Evolutionary conservation across 23 red algal genomes (phyloP).

Genomic region (Rhodosorus marinus): DNA sequence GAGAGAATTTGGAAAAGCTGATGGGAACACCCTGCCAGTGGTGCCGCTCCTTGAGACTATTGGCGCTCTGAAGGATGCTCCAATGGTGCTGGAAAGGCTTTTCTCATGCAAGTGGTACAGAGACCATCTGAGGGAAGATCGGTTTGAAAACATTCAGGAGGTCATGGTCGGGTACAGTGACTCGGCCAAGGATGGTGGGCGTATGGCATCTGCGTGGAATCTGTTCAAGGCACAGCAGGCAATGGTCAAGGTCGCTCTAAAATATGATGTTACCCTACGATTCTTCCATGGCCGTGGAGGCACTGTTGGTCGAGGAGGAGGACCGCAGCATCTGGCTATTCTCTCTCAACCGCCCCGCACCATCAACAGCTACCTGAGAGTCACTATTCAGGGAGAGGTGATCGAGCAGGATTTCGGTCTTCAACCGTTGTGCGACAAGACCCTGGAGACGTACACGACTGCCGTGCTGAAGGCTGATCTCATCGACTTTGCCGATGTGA

Average conservation of each 20-base stretch:
- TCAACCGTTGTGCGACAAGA: constrained; percentile 38
- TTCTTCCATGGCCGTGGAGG: constrained; percentile 97
- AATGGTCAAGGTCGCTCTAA: constrained; percentile 42
- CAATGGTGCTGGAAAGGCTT: constrained; percentile 40
- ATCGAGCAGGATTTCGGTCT: constrained; percentile 99
- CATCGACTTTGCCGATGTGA: constrained; percentile 26
- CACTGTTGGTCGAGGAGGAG: constrained; percentile 77
- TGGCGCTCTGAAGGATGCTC: constrained; percentile 34
- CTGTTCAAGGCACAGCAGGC: constrained; percentile 85
- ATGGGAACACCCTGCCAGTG: no score
- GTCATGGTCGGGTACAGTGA: constrained; percentile 98
- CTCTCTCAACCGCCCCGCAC: constrained; percentile 89
- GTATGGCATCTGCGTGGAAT: constrained; percentile 87
- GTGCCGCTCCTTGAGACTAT: constrained; percentile 98
- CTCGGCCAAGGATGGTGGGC: constrained; percentile 90
- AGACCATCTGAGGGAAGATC: constrained; percentile 27
- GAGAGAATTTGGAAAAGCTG: constrained; percentile 37
- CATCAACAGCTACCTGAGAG: constrained; percentile 89
- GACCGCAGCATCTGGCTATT: constrained; percentile 98
- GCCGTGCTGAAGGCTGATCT: constrained; percentile 84
- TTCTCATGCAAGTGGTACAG: constrained; percentile 58
- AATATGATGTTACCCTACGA: constrained; percentile 71
- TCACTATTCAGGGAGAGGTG: constrained; percentile 98
- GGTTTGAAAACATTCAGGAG: constrained; percentile 77
- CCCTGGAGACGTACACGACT: constrained; percentile 86